phyloP scores from a whole-genome alignment of 768 basidiomycete genomes.

The Crepidotus variabilis region DNA sequence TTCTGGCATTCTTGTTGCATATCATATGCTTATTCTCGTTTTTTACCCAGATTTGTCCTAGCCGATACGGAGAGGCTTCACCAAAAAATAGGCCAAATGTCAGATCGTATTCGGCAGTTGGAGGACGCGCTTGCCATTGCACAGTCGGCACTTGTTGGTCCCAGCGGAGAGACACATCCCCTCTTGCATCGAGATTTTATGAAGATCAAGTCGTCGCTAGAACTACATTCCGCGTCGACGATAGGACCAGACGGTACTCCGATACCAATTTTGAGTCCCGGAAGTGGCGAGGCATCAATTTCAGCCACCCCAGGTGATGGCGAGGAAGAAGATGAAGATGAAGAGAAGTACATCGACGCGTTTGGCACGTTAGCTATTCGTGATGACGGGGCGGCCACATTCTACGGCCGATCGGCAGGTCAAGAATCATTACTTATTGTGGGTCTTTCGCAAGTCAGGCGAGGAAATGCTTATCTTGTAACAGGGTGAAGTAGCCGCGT shows the following conservation, averaged over 20 bases:
- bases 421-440: conserved; percentile 49
- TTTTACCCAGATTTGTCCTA: conserved; percentile 53
- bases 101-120: conserved; percentile 65
- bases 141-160: conserved; percentile 41
- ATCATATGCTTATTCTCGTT: conserved; percentile 3
- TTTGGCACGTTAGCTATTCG: conserved; percentile 69
- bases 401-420: conserved; percentile 70
- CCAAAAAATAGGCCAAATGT: conserved; percentile 63
- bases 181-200: conserved; percentile 57
- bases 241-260: conserved; percentile 7
- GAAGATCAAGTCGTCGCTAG: conserved; percentile 65
- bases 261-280: not conserved
- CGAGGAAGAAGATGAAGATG: conserved; percentile 33
- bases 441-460: conserved; percentile 18
- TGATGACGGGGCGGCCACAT: conserved; percentile 67
- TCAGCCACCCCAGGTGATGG: conserved; percentile 19
- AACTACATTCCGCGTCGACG: conserved; percentile 51
- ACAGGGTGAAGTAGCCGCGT: conserved; percentile 32
- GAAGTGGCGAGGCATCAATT: not conserved
- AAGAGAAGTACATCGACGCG: conserved; percentile 56
- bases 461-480: not conserved
- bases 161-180: conserved; percentile 48
- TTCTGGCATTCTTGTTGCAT: not conserved
- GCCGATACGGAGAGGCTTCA: conserved; percentile 71
- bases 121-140: conserved; percentile 63